These are phyloP conservation scores for Sporisorium sorghi DNA, from an alignment of 1,284 basidiomycete species.

Conservation along the genomic window DNA sequence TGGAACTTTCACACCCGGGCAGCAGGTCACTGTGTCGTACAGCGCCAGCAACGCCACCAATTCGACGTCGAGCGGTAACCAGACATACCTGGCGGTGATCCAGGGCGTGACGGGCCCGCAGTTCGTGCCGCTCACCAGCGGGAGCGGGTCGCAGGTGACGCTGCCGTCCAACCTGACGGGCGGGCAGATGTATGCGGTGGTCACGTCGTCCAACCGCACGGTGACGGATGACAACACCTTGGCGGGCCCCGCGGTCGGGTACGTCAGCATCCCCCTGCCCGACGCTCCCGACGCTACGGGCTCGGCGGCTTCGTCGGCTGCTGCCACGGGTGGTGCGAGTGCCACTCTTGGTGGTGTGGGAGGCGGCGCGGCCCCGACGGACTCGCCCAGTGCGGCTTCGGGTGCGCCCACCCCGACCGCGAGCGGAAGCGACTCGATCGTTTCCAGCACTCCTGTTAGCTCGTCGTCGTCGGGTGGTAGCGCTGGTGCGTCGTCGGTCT, in stretches of 20 bases:
- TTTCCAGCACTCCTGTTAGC: slow-evolving; percentile 5
- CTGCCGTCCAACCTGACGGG: slow-evolving; percentile 48
- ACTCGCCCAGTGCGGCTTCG: neutral
- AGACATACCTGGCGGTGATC: slow-evolving; percentile 45
- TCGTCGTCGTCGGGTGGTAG: neutral
- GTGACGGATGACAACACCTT: slow-evolving; percentile 53
- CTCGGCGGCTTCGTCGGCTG: slow-evolving; percentile 8
- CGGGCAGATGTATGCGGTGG: slow-evolving; percentile 53
- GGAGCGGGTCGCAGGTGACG: slow-evolving; percentile 21
- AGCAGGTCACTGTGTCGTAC: slow-evolving; percentile 44
- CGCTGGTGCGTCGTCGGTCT: neutral
- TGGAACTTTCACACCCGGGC: slow-evolving; percentile 43
- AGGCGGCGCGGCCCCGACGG: slow-evolving; percentile 12
- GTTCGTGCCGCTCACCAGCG: slow-evolving; percentile 22
- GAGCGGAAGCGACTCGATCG: slow-evolving; percentile 25
- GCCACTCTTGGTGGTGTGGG: neutral
- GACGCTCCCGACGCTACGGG: slow-evolving; percentile 41
- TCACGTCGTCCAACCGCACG: slow-evolving; percentile 27
- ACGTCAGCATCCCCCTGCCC: slow-evolving; percentile 42
- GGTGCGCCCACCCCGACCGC: slow-evolving; percentile 11
- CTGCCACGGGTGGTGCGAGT: neutral
- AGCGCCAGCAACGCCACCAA: slow-evolving; percentile 18
- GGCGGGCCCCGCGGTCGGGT: slow-evolving; percentile 45
- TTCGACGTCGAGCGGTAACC: neutral
- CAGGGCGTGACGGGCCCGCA: slow-evolving; percentile 33